Evolutionary conservation across 805 yeast species (phyloP).

Genomic region (Schwanniomyces pseudopolymorphus): DNA sequence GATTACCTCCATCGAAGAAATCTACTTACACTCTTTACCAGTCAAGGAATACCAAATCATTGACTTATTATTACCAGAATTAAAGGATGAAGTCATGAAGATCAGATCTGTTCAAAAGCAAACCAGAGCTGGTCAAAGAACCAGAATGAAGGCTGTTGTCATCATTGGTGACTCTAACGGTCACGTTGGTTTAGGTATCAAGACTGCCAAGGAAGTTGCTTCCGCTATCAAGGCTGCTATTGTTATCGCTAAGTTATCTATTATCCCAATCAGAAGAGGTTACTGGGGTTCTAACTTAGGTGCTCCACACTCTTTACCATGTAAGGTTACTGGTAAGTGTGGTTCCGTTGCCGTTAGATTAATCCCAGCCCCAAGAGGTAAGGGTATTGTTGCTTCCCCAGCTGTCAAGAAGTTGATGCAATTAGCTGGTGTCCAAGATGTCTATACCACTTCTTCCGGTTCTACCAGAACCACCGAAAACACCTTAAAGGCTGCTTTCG

Average conservation of each 20-base stretch:
- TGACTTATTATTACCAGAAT: slow-evolving; percentile 92
- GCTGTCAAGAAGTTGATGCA: slow-evolving; percentile 98
- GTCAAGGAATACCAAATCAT: slow-evolving; percentile 99
- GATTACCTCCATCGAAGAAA: slow-evolving; percentile 94
- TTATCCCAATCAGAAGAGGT: slow-evolving; percentile 99
- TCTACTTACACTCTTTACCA: slow-evolving; percentile 98
- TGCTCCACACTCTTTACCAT: slow-evolving; percentile 97
- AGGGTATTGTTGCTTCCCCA: slow-evolving; percentile 99
- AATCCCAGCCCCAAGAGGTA: slow-evolving; percentile 99
- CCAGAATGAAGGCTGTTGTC: slow-evolving; percentile 99
- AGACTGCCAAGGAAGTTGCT: slow-evolving; percentile 99
- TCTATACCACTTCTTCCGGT: slow-evolving; percentile 98
- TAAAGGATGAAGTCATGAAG: slow-evolving; percentile 99
- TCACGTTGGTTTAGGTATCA: slow-evolving; percentile 99
- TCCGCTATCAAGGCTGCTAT: slow-evolving; percentile 99
- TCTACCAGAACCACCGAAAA: slow-evolving; percentile 99
- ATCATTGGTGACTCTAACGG: slow-evolving; percentile 99
- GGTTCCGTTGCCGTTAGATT: slow-evolving; percentile 99
- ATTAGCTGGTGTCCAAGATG: slow-evolving; percentile 99
- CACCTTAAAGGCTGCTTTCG: slow-evolving; percentile 99
- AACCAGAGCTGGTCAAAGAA: slow-evolving; percentile 99
- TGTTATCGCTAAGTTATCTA: slow-evolving; percentile 97
- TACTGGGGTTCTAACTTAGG: slow-evolving; percentile 99
- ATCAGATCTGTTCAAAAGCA: slow-evolving; percentile 99
- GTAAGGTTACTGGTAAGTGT: slow-evolving; percentile 99